Percentiles rank a stretch among this genome's conserved stretches.
Conservation (phyloP, 1,284 basidiomycete genomes). For the Cutaneotrichosporon spelunceum region DNA sequence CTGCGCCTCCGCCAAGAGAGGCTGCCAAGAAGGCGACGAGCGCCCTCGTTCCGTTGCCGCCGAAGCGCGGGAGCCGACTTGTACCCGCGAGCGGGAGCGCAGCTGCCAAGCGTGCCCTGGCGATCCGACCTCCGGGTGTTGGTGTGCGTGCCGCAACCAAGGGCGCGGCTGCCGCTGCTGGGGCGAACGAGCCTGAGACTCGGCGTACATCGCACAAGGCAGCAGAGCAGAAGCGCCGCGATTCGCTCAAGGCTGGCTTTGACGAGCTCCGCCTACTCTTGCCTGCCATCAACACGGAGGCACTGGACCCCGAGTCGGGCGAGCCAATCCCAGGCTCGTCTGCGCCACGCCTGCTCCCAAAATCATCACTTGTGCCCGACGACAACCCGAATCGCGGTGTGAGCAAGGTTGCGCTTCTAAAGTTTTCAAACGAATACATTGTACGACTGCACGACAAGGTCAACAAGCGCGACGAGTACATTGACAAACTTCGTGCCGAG, state of each 20-base stretch:
- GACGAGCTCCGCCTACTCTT: slow-evolving; percentile 86
- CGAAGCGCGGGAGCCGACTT: slow-evolving; percentile 23
- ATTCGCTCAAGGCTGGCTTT: slow-evolving; percentile 92
- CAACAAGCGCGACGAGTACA: slow-evolving; percentile 77
- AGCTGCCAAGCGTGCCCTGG: slow-evolving; percentile 39
- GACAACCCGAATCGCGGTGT: slow-evolving; percentile 93
- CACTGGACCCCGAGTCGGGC: slow-evolving; percentile 66
- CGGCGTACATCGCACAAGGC: slow-evolving; percentile 88
- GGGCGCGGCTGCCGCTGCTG: slow-evolving; percentile 35
- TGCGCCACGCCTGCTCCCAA: slow-evolving; percentile 78
- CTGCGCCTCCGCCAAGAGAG: slow-evolving; percentile 2
- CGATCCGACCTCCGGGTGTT: slow-evolving; percentile 37
- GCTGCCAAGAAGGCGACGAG: slow-evolving; percentile 18
- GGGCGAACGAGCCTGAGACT: slow-evolving; percentile 42
- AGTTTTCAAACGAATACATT: slow-evolving; percentile 86
- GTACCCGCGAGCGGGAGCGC: slow-evolving; percentile 21
- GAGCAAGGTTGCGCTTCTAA: slow-evolving; percentile 85
- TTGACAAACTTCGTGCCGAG: slow-evolving; percentile 66
- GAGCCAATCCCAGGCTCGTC: slow-evolving; percentile 75
- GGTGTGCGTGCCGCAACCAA: slow-evolving; percentile 40
- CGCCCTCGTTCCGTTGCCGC: slow-evolving; percentile 3
- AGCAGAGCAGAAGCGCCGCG: slow-evolving; percentile 93
- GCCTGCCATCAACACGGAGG: slow-evolving; percentile 68
- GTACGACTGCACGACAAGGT: slow-evolving; percentile 71
- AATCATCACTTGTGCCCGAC: slow-evolving; percentile 62